Evolutionary conservation across 116 monocot genomes (phyloP).

Genomic region (Iris pallida): DNA sequence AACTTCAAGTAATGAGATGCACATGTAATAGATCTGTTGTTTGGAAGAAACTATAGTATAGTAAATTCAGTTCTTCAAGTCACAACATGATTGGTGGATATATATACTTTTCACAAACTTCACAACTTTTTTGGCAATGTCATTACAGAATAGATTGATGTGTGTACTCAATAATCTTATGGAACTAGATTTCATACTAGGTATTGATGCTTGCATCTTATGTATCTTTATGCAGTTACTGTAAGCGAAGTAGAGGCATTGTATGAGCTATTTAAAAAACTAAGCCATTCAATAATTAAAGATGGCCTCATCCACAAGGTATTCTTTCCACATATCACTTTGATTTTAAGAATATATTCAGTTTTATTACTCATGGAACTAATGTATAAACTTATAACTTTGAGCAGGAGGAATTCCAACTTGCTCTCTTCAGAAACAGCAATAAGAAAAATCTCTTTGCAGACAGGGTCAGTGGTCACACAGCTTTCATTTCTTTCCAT

Average conservation of each 20-base stretch:
- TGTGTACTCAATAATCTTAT: not conserved
- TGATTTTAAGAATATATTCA: not conserved
- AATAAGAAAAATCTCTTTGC: conserved; percentile 80
- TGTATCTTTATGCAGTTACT: conserved; percentile 48
- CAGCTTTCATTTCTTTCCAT: not conserved
- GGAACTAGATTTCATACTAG: not conserved
- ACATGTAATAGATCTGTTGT: no score
- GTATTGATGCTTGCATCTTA: not conserved
- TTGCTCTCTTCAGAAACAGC: conserved; percentile 89
- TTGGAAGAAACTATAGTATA: no score
- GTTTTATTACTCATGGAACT: not conserved
- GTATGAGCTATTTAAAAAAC: conserved; percentile 78
- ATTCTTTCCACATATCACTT: not conserved
- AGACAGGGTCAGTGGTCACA: conserved; percentile 49
- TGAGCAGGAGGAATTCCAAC: conserved; percentile 78
- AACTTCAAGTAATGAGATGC: no score
- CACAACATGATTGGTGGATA: no score
- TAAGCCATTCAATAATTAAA: conserved; percentile 73
- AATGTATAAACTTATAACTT: not conserved
- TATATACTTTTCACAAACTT: no score
- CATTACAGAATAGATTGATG: no score
- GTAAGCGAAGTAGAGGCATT: conserved; percentile 80
- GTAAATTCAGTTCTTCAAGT: no score
- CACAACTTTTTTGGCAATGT: no score
- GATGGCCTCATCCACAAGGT: conserved; percentile 97